Conservation (phyloP, 441 rosid species). For the Pelargonium cotyledonis region DNA sequence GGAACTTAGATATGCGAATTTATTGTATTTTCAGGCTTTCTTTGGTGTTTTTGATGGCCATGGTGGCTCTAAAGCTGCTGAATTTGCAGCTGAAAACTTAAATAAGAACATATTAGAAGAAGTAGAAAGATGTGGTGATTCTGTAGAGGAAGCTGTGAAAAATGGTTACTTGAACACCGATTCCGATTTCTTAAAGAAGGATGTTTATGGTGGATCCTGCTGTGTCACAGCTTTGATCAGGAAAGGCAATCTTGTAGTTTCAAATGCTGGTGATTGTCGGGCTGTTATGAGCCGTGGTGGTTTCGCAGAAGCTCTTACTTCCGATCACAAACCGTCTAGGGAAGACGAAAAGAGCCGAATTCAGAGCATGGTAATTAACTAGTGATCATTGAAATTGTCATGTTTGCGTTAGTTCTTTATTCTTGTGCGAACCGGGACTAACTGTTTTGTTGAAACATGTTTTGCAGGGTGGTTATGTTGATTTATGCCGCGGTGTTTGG, state of each 20-base stretch:
- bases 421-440: background rate
- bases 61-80: slow-evolving; percentile 76
- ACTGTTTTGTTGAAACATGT: slow-evolving; percentile 6
- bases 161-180: slow-evolving; percentile 68
- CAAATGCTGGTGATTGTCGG: slow-evolving; percentile 86
- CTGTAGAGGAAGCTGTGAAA: slow-evolving; percentile 43
- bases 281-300: slow-evolving; percentile 73
- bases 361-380: slow-evolving; percentile 43
- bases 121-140: slow-evolving; percentile 28
- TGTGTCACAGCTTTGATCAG: slow-evolving; percentile 73
- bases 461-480: slow-evolving; percentile 86
- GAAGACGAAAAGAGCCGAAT: slow-evolving; percentile 61
- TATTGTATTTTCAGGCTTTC: slow-evolving; percentile 41
- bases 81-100: slow-evolving; percentile 59
- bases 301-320: slow-evolving; percentile 68
- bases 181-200: slow-evolving; percentile 49
- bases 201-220: slow-evolving; percentile 63
- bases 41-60: slow-evolving; percentile 90
- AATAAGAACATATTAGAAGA: slow-evolving; percentile 39
- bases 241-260: slow-evolving; percentile 54
- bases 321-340: slow-evolving; percentile 74
- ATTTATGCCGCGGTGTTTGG: slow-evolving; percentile 65
- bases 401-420: background rate
- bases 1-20: background rate
- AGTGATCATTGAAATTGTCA: background rate